Evolutionary conservation across 2,329 filamentous ascomycete species (phyloP), one percentile per base, ranked within the genome.

Genomic region (Mycocentrospora acerina): DNA sequence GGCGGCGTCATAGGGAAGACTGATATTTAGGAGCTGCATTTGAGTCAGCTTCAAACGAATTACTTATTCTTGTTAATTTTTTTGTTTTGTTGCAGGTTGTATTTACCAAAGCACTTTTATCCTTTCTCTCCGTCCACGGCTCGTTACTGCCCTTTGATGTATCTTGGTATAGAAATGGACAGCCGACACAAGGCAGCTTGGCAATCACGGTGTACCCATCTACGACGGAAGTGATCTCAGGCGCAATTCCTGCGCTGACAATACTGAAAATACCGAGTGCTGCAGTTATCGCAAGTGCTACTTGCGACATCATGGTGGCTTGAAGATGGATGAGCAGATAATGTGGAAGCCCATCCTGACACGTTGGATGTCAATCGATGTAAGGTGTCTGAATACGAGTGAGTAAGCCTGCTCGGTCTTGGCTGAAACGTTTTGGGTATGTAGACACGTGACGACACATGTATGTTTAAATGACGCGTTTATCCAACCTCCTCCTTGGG

Each of bases 131-230:
- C 16, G 36, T 37, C 62, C 62, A 66, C 4, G 48, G 46, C 26
- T 44, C 52, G 32, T 60, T 35, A 8, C 30, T 42, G 14, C 57
- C 59, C 17, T 48, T 35, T 1, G 57, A 59, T 2, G 54, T 57
- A 39, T 63, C 60, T 29, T 64, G 59, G 28, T 55, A 57, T 16
- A 66, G 32, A 27, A 59, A 64, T 4, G 62, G 61, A 41, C 62
- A 66, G 17, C 48, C 59, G n/a, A 48, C 19, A 30, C 62, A 66
- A 8, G 60, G 60, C 6, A 66, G 37, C 37, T 64, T 66, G 35
- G 56, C 60, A 29, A 66, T 53, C 37, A 61, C 33, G 39, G 55
- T 57, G 46, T 59, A 63, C 31, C 62, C 62, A 24, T 60, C 59
- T 4, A 49, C 47, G 7, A 64, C 33, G 7, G 51, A 53, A 12